Evolutionary conservation across 2,329 filamentous ascomycete species (phyloP), one percentile per base, ranked within the genome.

Genomic region (Ophiostoma montium): DNA sequence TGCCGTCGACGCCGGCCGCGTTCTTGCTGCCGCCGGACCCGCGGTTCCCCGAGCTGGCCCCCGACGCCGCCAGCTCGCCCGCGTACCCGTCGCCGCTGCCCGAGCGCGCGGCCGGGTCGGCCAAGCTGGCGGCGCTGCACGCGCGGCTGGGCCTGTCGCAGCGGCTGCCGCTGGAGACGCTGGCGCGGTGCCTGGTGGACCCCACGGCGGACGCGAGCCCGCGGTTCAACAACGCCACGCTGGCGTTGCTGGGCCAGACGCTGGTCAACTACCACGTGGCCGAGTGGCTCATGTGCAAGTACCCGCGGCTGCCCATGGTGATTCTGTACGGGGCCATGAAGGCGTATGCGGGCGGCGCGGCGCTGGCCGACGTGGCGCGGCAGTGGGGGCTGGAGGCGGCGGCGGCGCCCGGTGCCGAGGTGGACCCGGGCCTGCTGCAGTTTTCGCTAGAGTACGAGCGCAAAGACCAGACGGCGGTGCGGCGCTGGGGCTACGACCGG

Each of bases 331-430:
- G 88, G 48, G 84, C 87, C 31, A 82, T 94, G 70, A 82, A 84
- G 59, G 88, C 86, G 43, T 96, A 87, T 63, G 75, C 82, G 43
- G 92, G 92, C 5, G 75, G 78, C 6, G 77, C 80, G 56, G 80
- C 89, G 1, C 73, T 96, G 43, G 70, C 81, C 47, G 71, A 80
- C 18, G 75, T 96, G 56, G 79, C 85, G 15, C 71, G 75, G 54
- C 84, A 92, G 67, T 98, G 92, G 92, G 92, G 92, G 67, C 80
- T 96, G 15, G 90, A 96, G 63, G 68, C 73, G 39, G 90, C 86
- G n/a, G 86, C 84, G 11, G 82, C 80, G 18, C 92, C 92, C 0
- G 92, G 90, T 46, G 78, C 78, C 52, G 90, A 96, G 67, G 89
- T 96, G 50, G 92, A 98, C 63, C 82, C 89, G 0, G 92, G 90